Evolutionary conservation across 108 stramenopile species (phyloP).

Genomic region (Licmophora abbreviata): DNA sequence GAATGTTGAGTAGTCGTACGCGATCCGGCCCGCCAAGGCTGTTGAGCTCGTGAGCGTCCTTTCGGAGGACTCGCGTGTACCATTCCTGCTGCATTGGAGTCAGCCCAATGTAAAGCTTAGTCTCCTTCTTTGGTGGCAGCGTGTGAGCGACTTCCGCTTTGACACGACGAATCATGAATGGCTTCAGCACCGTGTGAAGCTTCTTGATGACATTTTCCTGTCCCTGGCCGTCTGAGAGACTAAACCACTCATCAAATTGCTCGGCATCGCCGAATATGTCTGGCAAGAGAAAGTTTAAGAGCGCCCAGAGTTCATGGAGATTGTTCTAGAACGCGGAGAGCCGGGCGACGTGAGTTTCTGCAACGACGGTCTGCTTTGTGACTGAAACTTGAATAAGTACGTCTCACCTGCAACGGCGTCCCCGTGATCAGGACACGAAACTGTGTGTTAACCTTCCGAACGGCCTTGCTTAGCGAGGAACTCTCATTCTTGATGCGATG

Average conservation of each 20-base stretch:
- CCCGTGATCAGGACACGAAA: conserved; percentile 93
- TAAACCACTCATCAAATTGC: conserved; percentile 95
- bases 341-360: too few species aligned
- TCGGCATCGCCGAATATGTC: conserved; percentile 94
- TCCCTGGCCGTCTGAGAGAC: conserved; percentile 49
- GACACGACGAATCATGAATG: conserved; percentile 98
- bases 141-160: conserved; percentile 95
- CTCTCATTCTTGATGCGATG: conserved; percentile 99
- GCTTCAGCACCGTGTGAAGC: conserved; percentile 92
- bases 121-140: conserved; percentile 95
- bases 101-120: conserved; percentile 88
- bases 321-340: too few species aligned
- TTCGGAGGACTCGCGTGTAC: conserved; percentile 86
- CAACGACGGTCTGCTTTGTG: too few species aligned
- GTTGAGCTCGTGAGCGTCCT: conserved; percentile 91
- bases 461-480: conserved; percentile 67
- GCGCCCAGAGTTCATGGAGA: conserved; percentile 91
- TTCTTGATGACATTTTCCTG: conserved; percentile 94
- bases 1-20: conserved; percentile 87
- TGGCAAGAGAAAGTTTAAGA: conserved; percentile 91
- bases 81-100: conserved; percentile 94
- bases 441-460: conserved; percentile 67
- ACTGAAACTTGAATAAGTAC: too few species aligned
- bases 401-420: conserved; percentile 90
- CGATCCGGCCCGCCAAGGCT: conserved; percentile 89